Evolutionary conservation across 768 basidiomycete species (phyloP), one percentile per base, ranked within the genome.

Genomic region (Suillus alpinus): DNA sequence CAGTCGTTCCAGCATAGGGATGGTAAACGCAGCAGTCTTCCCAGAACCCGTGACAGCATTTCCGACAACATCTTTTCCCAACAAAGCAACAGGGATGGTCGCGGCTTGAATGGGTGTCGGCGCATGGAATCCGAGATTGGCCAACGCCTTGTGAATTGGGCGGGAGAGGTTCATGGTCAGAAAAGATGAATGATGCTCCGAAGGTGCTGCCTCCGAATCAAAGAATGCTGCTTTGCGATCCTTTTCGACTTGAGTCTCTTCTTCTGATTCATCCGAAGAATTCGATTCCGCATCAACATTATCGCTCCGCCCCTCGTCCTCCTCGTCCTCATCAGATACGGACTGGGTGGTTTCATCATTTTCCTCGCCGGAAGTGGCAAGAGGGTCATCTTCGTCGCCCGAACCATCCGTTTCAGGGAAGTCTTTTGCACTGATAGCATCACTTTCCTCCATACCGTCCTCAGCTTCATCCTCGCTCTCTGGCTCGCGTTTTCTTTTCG

Each of bases 51-150:
- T 99, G 18, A 96, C 92, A 20, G 97, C 96, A 61, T 86, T 89
- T 36, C 96, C 97, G 57, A 99, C 95, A 40, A 99, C 84, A 72
- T 99, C 97, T 71, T 97, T 95, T 56, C 97, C 97, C 26, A 95
- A 73, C 20, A 99, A 83, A 26, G 95, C 96, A 46, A 95, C 87
- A 18, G 97, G 97, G 58, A 99, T 93, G 13, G 95, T 90, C 46
- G 92, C 88, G 2, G 92, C 87, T 76, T 99, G 97, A 55, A 99
- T 98, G 1, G 97, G 97, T 1, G 97, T 99, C 8, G 97, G 97
- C 36, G 83, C 87, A 50, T 81, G 75, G 67, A 95, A 94, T 40
- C 86, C 85, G 16, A 98, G 80, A 7, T 86, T 79, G n/a, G 91
- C 88, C 53, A 98, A 77, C 14, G 95, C 91, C 69, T 95, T 96